A percentile compares a stretch with the other conserved stretches of the same genome.
Conservation (phyloP, 2,329 filamentous ascomycete species). For the Fusarium marasasianum region DNA sequence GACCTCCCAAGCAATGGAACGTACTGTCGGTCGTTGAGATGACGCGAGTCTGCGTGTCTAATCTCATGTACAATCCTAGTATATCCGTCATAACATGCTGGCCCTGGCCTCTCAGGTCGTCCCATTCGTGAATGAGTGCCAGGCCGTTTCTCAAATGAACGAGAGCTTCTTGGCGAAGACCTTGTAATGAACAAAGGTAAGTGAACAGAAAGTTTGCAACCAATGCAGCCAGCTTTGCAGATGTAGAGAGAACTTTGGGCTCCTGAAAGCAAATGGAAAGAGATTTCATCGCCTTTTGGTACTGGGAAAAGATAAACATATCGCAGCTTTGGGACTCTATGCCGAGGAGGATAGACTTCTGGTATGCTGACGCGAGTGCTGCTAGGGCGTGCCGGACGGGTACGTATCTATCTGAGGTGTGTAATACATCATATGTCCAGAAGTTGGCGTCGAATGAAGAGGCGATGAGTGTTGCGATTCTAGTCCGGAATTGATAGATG, state of each 20-base stretch:
- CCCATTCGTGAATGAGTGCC: background rate
- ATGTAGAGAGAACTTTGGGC: accelerated
- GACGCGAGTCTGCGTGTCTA: background rate
- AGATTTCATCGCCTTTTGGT: background rate
- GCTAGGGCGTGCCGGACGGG: background rate
- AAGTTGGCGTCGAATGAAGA: background rate
- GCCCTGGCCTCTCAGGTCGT: accelerated
- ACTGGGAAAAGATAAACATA: background rate
- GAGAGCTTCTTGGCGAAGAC: background rate
- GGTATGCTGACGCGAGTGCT: background rate
- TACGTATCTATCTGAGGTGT: background rate
- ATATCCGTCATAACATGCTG: background rate
- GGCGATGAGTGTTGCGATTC: background rate
- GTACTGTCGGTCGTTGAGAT: background rate
- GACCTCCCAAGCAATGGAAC: accelerated
- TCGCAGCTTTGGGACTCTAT: background rate
- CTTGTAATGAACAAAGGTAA: background rate
- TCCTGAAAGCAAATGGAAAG: background rate
- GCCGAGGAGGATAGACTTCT: background rate
- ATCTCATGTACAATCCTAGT: background rate
- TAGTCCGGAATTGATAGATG: conserved; percentile 4
- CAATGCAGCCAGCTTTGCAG: background rate
- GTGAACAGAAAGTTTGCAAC: background rate
- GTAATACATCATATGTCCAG: background rate
- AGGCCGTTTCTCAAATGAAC: background rate